Base-by-base conservation (phyloP, 208 protist genomes). In the Endotrypanum monterogeii region DNA sequence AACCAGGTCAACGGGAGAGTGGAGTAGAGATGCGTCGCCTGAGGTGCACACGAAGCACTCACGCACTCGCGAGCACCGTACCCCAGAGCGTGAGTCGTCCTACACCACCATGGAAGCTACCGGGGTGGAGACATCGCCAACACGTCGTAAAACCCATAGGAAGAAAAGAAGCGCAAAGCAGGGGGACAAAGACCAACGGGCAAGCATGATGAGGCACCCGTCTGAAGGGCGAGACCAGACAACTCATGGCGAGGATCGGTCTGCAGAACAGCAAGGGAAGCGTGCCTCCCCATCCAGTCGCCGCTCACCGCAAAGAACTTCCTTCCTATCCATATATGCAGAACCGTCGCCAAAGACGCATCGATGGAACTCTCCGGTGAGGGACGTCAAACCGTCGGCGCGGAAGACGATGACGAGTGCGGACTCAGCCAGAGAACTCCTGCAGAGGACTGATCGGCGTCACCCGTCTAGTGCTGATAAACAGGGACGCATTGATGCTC, bases 121-220 rank as follows among this genome's bases (percentile, higher is more conserved):
- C 51, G 56, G 66, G 62, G 11, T 56, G 8, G 41, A 66, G 12
- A 58, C 67, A 60, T 66, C 37, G 2, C 41, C 50, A 39, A 25
- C 12, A 14, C 75, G 61, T 32, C 35, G 54, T 41, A 70, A 52
- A 32, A 74, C 61, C 65, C 51, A 71, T 50, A 55, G 52, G 35
- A 60, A 28, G 11, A 50, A 32, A 20, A 28, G 30, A 37, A 55
- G 32, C 9, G 28, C 63, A 28, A 54, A 68, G n/a, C 28, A 51
- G n/a, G 39, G 61, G 23, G 35, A 54, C 48, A 39, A 79, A 16
- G 67, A 62, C 20, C 28, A 46, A 51, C 25, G 50, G 30, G 52
- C 46, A 20, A 37, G 35, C 41, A 68, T 37, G 23, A 61, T 74
- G 48, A 32, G 16, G 23, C 58, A 14, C 48, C 52, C 52, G 50